phyloP scores from a whole-genome alignment of 177 flowering plant species.

The Telopea speciosissima region DNA sequence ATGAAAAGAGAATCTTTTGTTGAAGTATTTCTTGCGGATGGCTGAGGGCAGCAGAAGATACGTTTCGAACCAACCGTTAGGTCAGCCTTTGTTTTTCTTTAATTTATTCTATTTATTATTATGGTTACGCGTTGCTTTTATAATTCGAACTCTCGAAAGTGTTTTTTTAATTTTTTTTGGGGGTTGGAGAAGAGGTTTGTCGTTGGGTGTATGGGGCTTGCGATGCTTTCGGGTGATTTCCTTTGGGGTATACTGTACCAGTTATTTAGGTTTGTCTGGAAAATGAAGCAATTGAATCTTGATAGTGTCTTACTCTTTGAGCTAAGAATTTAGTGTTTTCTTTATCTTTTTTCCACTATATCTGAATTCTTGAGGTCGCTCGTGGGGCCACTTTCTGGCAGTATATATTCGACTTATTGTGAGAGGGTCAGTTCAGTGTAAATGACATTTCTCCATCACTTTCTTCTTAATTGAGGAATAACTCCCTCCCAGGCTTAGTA shows the following conservation, averaged over 20 bases:
- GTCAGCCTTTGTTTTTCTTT: conserved; percentile 8
- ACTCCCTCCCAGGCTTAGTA: background rate
- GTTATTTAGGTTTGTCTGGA: background rate
- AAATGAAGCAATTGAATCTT: background rate
- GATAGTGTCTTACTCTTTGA: background rate
- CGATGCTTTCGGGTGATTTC: no score
- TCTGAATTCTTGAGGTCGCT: background rate
- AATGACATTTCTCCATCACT: background rate
- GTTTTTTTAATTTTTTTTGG: background rate
- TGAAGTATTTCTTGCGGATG: conserved; percentile 17
- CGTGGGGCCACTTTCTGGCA: background rate
- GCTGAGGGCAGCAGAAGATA: conserved; percentile 26
- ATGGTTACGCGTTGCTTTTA: background rate
- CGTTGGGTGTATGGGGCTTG: no score
- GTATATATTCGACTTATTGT: no score
- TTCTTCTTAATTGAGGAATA: background rate
- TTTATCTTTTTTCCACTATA: background rate
- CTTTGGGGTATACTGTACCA: background rate
- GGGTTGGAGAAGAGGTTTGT: background rate
- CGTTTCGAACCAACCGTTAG: conserved; percentile 22
- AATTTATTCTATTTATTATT: no score
- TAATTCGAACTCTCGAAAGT: no score
- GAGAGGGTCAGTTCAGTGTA: no score
- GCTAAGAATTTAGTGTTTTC: background rate
- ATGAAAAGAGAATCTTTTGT: conserved; percentile 8